Conservation (phyloP, 192 early-diverging fungal species). For the Diversispora epigaea region DNA sequence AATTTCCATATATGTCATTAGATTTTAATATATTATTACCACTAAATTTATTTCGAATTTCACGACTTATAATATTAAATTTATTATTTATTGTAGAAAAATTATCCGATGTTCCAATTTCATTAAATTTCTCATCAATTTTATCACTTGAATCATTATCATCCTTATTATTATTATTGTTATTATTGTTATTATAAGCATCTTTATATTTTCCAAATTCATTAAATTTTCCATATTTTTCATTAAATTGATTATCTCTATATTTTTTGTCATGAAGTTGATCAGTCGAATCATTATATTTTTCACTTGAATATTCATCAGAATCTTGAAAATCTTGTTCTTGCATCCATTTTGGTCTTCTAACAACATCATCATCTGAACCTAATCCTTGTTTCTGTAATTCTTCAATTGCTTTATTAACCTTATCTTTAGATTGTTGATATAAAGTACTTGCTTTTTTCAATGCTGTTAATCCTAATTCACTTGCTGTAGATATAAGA, state of each 20-base stretch:
- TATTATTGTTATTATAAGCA: no score
- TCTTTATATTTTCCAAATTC: no score
- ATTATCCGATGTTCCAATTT: not conserved
- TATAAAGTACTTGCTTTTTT: constrained; percentile 67
- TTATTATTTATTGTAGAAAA: no score
- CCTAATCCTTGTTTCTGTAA: constrained; percentile 47
- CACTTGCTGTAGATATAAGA: constrained; percentile 53
- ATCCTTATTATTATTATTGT: no score
- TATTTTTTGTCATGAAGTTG: not conserved
- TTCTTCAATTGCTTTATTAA: constrained; percentile 61
- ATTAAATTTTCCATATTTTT: no score
- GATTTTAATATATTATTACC: not conserved
- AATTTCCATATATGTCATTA: not conserved
- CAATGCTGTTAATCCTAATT: constrained; percentile 60
- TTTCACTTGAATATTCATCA: constrained; percentile 36
- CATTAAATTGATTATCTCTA: no score
- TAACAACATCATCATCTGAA: constrained; percentile 35
- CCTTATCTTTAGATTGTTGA: constrained; percentile 59
- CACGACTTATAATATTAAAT: no score
- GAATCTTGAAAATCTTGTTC: constrained; percentile 29
- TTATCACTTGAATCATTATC: not conserved
- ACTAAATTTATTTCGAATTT: no score
- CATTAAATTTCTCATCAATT: not conserved
- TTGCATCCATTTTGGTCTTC: constrained; percentile 42
- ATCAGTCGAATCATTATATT: not conserved